phyloP scores from a whole-genome alignment of 805 yeast species.

The Candida adriatica region DNA sequence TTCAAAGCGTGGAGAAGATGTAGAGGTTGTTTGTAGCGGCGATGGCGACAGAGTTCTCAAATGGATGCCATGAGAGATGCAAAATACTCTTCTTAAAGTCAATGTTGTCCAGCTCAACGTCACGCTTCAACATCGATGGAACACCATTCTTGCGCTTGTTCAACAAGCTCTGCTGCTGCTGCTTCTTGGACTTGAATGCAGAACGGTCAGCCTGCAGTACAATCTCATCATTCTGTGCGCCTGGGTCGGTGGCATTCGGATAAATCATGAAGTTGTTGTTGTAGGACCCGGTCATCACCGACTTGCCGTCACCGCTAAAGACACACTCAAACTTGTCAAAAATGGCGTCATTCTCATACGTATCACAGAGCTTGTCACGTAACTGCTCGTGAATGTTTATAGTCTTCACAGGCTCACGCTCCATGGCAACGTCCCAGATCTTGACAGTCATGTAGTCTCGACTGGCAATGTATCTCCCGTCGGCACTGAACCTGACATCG shows the following conservation, averaged over 20 bases:
- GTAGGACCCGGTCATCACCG: constrained; percentile 95
- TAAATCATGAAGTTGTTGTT: constrained; percentile 95
- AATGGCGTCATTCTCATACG: constrained; percentile 97
- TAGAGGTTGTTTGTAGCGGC: constrained; percentile 96
- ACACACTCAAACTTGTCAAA: constrained; percentile 97
- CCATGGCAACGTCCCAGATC: constrained; percentile 98
- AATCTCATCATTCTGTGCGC: constrained; percentile 41
- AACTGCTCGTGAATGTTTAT: constrained; percentile 94
- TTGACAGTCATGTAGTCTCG: constrained; percentile 97
- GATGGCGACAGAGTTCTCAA: constrained; percentile 92
- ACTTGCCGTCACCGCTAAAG: constrained; percentile 86
- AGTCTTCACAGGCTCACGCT: constrained; percentile 87
- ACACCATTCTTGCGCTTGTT: constrained; percentile 28
- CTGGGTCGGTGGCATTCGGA: constrained; percentile 62
- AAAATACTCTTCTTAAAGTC: constrained; percentile 93
- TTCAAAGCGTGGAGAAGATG: constrained; percentile 68
- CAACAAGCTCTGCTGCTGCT: constrained; percentile 10
- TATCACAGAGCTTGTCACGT: constrained; percentile 89
- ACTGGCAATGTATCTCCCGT: constrained; percentile 93
- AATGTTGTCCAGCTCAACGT: constrained; percentile 50
- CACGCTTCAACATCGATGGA: constrained; percentile 36
- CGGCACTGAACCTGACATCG: constrained; percentile 85
- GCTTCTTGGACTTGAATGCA: constrained; percentile 80
- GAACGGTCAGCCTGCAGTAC: constrained; percentile 96
- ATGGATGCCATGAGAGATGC: constrained; percentile 98